Evolutionary conservation across 805 yeast species (phyloP).

Genomic region (Wickerhamomyces kurtzmanii): DNA sequence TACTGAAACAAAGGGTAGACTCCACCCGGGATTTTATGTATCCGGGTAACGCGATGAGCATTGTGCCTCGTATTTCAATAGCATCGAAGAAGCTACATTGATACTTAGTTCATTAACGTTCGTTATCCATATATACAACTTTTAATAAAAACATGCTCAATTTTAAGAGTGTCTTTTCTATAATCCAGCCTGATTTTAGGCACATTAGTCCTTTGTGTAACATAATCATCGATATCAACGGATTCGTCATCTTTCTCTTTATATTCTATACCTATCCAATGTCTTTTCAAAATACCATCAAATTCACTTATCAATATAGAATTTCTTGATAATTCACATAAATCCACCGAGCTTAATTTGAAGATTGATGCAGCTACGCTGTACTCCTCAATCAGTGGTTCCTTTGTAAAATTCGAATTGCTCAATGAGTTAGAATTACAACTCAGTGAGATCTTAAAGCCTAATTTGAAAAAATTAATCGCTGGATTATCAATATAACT

Average conservation of each 20-base stretch:
- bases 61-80: too few species aligned
- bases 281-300: conserved; percentile 12
- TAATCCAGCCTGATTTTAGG: conserved; percentile 18
- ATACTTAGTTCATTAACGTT: too few species aligned
- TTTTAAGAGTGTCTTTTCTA: conserved; percentile 9
- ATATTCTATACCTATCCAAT: conserved; percentile 18
- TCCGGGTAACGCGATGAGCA: too few species aligned
- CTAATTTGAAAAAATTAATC: conserved; percentile 15
- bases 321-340: conserved; percentile 17
- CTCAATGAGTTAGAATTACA: conserved; percentile 17
- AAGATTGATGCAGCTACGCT: conserved; percentile 16
- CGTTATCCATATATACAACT: too few species aligned
- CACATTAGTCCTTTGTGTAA: conserved; percentile 16
- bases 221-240: conserved; percentile 13
- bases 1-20: too few species aligned
- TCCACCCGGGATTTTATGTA: too few species aligned
- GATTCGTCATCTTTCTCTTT: conserved; percentile 5
- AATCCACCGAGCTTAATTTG: conserved; percentile 14
- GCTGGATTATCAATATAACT: conserved; percentile 13
- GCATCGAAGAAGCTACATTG: too few species aligned
- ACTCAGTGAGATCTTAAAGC: conserved; percentile 13
- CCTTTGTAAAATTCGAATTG: conserved; percentile 16
- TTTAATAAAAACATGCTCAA: conserved; percentile 11
- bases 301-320: conserved; percentile 17
- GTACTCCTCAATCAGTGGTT: conserved; percentile 19